These are phyloP conservation scores for Podospora pseudoanserina DNA, from an alignment of 495 filamentous ascomycete genomes.

Conservation along the genomic window DNA sequence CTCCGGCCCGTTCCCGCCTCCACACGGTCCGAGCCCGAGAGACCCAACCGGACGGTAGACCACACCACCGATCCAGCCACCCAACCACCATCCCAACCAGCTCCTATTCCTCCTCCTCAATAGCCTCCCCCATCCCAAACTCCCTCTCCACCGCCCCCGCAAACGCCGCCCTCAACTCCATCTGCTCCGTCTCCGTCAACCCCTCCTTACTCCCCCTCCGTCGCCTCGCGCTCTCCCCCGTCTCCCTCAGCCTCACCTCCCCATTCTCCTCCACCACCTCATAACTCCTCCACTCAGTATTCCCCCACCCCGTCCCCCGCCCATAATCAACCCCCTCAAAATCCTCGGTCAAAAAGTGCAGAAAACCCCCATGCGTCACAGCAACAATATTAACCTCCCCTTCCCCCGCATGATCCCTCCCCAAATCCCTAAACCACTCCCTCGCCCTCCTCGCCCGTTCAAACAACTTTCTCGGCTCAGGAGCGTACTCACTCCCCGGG, in stretches of 20 bases:
- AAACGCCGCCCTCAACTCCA: conserved; percentile 36
- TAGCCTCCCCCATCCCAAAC: conserved; percentile 14
- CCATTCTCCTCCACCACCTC: conserved; percentile 53
- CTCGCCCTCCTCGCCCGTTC: conserved; percentile 63
- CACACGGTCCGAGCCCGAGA: not conserved
- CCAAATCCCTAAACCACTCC: conserved; percentile 59
- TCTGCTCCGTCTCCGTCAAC: conserved; percentile 43
- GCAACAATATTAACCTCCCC: conserved; percentile 59
- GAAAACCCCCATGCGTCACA: conserved; percentile 47
- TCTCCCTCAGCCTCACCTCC: conserved; percentile 58
- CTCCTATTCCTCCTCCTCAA: not conserved
- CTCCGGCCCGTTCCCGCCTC: not conserved
- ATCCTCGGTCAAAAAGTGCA: conserved; percentile 76
- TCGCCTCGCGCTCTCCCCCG: conserved; percentile 51
- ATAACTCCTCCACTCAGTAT: conserved; percentile 79
- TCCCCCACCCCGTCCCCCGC: conserved; percentile 75
- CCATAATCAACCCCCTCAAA: conserved; percentile 61
- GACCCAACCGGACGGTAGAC: not conserved
- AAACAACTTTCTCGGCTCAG: conserved; percentile 55
- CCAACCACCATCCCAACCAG: not conserved
- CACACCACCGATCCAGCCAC: not conserved
- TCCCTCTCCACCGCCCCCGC: conserved; percentile 29
- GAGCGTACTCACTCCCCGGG: conserved; percentile 52
- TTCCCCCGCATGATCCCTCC: conserved; percentile 42
- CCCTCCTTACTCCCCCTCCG: conserved; percentile 48